Evolutionary conservation across 2,329 filamentous ascomycete genomes (phyloP), one percentile per base, ranked within the genome.

Genomic region (Salinomyces thailandicus): DNA sequence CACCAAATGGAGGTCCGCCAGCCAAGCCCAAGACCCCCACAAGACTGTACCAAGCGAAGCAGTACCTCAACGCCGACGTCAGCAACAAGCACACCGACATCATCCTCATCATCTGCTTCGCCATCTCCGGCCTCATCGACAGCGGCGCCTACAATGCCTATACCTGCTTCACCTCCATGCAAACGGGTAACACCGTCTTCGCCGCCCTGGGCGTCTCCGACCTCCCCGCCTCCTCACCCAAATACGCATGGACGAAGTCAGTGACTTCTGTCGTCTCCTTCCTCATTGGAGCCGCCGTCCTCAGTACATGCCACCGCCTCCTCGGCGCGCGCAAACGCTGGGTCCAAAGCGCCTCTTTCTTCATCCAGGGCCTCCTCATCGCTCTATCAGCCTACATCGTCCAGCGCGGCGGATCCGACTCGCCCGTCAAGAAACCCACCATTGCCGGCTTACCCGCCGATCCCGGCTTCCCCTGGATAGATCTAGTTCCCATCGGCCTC

Each of bases 101-200:
- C 2, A 62, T 85, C 14, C 66, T 86, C 26, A 63, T 86, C 5
- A 61, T 75, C 16, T 83, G 79, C 58, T 86, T 85, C 56, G 62
- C 82, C 45, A 77, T 85, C 51, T 85, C 81, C 0, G 82, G 82
- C 5, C 64, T 87, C 9, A 69, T 85, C 5, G 82, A 86, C 59
- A 82, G 78, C 58, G 76, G 80, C 0, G 75, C 81, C 1, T 80
- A 82, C 33, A 79, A 78, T 38, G 79, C 79, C 30, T 85, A 81
- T 77, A 79, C 79, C 8, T 78, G 78, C 2, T 86, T 87, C 48
- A 80, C 85, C 19, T 81, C 77, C 47, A 85, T 85, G 81, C 36
- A 39, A 31, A 44, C 41, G 34, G 50, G 78, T 39, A 87, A 87
- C 60, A 85, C 82, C 3, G 74, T 87, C 30, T 86, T 85, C 55